Base-by-base conservation (phyloP, 805 yeast genomes). In the Yarrowia keelungensis region DNA sequence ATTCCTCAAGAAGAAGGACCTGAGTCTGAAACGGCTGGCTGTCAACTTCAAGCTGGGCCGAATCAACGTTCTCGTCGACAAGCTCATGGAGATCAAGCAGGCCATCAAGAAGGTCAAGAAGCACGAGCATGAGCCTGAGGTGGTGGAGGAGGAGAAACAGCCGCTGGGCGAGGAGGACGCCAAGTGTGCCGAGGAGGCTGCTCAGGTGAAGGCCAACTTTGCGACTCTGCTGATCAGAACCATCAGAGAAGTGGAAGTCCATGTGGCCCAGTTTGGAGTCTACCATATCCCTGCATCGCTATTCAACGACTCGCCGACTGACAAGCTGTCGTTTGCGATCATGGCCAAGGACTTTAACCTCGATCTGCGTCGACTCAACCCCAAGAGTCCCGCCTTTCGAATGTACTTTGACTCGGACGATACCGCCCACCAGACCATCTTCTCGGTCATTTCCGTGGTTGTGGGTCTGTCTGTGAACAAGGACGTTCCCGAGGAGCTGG, bases 401-500 rank as follows among this genome's bases (percentile, higher is more conserved):
- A 73, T 80, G 70, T 70, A 75, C 46, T 80, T 78, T 69, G 73
- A 73, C 9, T 70, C 71, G 3, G 73, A 70, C 22, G 81, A 78
- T 47, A 69, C 73, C n/a, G 82, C 82, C 4, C 83, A 80, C 70
- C 83, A 80, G 72, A 76, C 79, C 10, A 73, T 79, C 11, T 69
- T 78, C 56, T 72, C 79, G 12, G 71, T 77, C 3, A 74, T 78
- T 15, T 76, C 81, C 3, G 58, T 78, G 39, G 75, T 75, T 11
- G 72, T 79, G 45, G 81, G 80, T 15, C 53, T 80, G 22, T 76
- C 74, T 41, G 69, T 69, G 12, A 77, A 75, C 42, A 70, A 70
- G 46, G 69, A 69, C 16, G 67, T 61, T 3, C 70, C 72, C 16
- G 71, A 70, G 9, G 82, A 79, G 54, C 81, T 80, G 69, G 69